Evolutionary conservation across 805 yeast species (phyloP), one percentile per base, ranked within the genome.

Genomic region (Kuraishia ogatae): DNA sequence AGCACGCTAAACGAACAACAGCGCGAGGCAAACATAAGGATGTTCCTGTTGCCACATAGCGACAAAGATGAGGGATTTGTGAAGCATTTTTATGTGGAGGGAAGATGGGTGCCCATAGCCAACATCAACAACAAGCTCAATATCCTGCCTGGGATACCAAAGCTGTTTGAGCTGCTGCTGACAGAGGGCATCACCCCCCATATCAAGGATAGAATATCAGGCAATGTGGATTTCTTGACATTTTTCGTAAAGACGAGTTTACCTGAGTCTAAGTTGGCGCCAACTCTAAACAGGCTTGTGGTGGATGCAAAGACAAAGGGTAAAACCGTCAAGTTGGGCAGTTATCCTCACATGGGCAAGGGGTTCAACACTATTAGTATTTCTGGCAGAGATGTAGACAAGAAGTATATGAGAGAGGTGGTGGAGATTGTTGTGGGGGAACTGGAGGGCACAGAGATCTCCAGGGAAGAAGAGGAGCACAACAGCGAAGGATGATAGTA

Each of bases 101-200:
- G 80, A 2, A 74, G 86, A 15, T 90, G 97, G 97, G 96, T 90
- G 2, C 97, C 97, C 0, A 77, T 89, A 4, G 91, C 89, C 1
- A 81, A 82, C 0, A 71, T 90, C n/a, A 74, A 83, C 51, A 63
- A 78, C 39, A 81, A 83, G 60, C 82, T 89, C 1, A 85, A 81
- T 62, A 79, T 91, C 15, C 74, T 90, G 50, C 97, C 97, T 0
- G 97, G 97, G 0, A 84, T 91, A 10, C 96, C 97, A 0, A 83
- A 80, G 58, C 70, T 90, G 29, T 91, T 88, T 67, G 78, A 77
- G 55, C 69, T 68, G 51, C 70, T 90, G 57, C 64, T 89, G 15
- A 69, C 68, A 11, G 66, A 68, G 8, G 78, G 75, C 1, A 67
- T 76, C 64, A 68, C 73, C 55, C 75, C 80, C 48, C 53, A 61